Percentiles rank a stretch among this genome's conserved stretches.
These are phyloP conservation scores for Cutaneotrichosporon spelunceum DNA, from an alignment of 1,284 basidiomycete genomes.

Conservation along the genomic window DNA sequence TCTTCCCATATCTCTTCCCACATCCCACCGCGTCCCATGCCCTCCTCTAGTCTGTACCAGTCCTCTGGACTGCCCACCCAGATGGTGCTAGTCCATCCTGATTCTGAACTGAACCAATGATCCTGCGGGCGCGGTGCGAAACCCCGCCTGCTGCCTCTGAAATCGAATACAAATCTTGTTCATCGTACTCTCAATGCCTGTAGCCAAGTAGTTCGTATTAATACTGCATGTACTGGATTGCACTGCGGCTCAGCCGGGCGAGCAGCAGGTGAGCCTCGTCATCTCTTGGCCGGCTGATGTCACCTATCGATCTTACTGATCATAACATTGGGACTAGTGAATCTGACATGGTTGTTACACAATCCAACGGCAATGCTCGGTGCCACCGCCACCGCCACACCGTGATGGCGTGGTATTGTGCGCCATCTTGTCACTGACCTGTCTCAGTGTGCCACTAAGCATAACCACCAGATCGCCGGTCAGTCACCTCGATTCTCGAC, in stretches of 20 bases:
- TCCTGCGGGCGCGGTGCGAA: not conserved
- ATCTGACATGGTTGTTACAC: too few relatives aligned
- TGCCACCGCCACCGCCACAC: not conserved
- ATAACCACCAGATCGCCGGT: not conserved
- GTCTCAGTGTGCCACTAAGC: not conserved
- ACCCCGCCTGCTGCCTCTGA: not conserved
- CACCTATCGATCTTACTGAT: too few relatives aligned
- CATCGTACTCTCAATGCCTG: not conserved
- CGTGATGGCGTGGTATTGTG: too few relatives aligned
- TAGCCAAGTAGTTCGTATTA: not conserved
- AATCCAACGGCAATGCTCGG: too few relatives aligned
- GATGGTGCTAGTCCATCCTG: not conserved
- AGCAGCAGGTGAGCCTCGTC: too few relatives aligned
- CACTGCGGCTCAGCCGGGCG: not conserved
- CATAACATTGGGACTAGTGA: too few relatives aligned
- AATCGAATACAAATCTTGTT: not conserved
- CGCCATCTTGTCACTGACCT: not conserved
- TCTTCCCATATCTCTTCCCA: not conserved
- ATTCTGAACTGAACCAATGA: not conserved
- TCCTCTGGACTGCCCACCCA: not conserved
- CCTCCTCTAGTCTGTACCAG: not conserved
- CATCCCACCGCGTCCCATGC: not conserved
- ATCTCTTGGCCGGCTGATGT: too few relatives aligned
- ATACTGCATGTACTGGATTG: not conserved
- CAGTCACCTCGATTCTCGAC: too few relatives aligned